Evolutionary conservation across 2,329 filamentous ascomycete species (phyloP).

Genomic region (Helotiales sp.): DNA sequence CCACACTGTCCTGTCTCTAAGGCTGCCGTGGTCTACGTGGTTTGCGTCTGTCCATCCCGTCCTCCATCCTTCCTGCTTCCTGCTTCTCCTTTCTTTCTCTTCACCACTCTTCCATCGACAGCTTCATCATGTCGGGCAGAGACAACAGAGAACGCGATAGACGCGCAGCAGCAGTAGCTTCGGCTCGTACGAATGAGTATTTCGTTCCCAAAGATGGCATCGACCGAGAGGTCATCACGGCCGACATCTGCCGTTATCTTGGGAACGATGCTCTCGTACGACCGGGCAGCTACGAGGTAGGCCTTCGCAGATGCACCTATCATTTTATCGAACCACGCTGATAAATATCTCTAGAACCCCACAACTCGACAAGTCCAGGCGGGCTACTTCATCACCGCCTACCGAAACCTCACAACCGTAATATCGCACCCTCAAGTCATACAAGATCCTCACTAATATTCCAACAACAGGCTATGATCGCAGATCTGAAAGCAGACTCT

Average conservation of each 20-base stretch:
- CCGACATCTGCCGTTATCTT: slow-evolving; percentile 83
- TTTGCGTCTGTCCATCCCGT: slow-evolving; percentile 40
- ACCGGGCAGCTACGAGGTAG: slow-evolving; percentile 75
- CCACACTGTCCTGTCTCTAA: slow-evolving; percentile 34
- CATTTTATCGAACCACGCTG: slow-evolving; percentile 11
- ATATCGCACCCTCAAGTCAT: slow-evolving; percentile 35
- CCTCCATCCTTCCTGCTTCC: slow-evolving; percentile 37
- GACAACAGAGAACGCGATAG: slow-evolving; percentile 36
- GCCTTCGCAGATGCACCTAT: slow-evolving; percentile 36
- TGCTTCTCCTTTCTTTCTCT: slow-evolving; percentile 40
- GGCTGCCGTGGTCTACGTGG: slow-evolving; percentile 45
- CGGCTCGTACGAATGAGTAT: slow-evolving; percentile 72
- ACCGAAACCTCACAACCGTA: slow-evolving; percentile 79
- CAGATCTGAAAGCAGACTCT: slow-evolving; percentile 58
- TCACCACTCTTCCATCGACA: slow-evolving; percentile 37
- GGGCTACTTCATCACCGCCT: slow-evolving; percentile 80
- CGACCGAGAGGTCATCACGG: slow-evolving; percentile 82
- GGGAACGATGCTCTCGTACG: slow-evolving; percentile 82
- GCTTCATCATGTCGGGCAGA: slow-evolving; percentile 35
- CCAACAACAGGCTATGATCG: slow-evolving; percentile 55
- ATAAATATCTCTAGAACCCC: slow-evolving; percentile 53
- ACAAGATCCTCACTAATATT: slow-evolving; percentile 29
- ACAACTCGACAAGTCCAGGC: slow-evolving; percentile 64
- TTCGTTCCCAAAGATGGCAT: slow-evolving; percentile 82
- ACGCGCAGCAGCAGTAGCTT: slow-evolving; percentile 44